These are phyloP conservation scores for Rhodotorula graminis DNA, from an alignment of 768 basidiomycete species.

Conservation along the genomic window DNA sequence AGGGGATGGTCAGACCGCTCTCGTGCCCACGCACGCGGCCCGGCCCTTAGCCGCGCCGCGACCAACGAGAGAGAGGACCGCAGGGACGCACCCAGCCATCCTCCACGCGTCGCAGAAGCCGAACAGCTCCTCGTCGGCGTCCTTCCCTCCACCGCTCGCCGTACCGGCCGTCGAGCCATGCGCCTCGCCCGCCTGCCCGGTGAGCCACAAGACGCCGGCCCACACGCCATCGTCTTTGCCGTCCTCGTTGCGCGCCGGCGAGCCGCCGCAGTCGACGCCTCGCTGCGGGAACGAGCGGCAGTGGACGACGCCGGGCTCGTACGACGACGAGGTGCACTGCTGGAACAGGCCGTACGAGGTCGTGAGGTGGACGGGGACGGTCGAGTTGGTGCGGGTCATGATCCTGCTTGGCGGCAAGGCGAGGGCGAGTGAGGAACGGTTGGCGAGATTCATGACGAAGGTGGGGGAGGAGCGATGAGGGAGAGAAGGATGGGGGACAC, in stretches of 20 bases:
- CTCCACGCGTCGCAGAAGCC: constrained; percentile 22
- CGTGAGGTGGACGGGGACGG: background rate
- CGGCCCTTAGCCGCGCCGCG: too few relatives aligned
- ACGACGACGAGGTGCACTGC: background rate
- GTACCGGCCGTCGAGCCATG: background rate
- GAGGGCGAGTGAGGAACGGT: background rate
- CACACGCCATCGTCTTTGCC: background rate
- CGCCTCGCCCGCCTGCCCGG: background rate
- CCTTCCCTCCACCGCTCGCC: background rate
- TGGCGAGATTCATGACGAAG: too few relatives aligned
- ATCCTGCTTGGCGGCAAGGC: background rate
- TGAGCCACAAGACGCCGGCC: background rate
- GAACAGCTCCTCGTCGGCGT: background rate
- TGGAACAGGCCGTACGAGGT: constrained; percentile 11
- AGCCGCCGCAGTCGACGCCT: constrained; percentile 2
- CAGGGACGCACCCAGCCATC: constrained; percentile 10
- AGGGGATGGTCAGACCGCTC: too few relatives aligned
- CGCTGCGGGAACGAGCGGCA: constrained; percentile 25
- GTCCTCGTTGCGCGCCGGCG: background rate
- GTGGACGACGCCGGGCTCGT: background rate
- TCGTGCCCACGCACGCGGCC: too few relatives aligned
- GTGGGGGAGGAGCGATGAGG: too few relatives aligned
- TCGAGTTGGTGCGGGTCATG: background rate
- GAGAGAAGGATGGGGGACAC: too few relatives aligned
- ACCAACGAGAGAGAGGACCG: too few relatives aligned